A percentile compares a stretch with the other conserved stretches of the same genome.
phyloP scores from a whole-genome alignment of 164 flowering plant species.

The Tinospora cordifolia region DNA sequence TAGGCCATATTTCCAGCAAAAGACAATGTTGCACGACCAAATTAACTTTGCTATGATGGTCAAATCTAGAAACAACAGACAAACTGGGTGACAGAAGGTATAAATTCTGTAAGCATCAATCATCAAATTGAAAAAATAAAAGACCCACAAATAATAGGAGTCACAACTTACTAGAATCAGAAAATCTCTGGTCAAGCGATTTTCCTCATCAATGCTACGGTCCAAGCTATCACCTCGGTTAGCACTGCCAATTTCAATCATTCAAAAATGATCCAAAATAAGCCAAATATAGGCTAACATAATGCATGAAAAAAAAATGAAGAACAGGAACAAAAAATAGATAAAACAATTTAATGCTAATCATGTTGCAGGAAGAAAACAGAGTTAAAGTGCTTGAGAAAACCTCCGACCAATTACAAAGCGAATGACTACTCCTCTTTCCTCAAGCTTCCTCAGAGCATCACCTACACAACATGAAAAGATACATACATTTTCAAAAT shows the following conservation, averaged over 20 bases:
- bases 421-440: constrained; percentile 82
- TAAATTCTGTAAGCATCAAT: neutral
- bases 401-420: constrained; percentile 99
- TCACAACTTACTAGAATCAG: constrained; percentile 70
- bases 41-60: too few relatives aligned
- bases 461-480: constrained; percentile 45
- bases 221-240: constrained; percentile 99
- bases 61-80: neutral
- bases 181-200: constrained; percentile 60
- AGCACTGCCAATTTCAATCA: constrained; percentile 50
- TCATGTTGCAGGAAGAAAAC: neutral
- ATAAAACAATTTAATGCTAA: neutral
- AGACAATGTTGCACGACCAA: too few relatives aligned
- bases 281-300: neutral
- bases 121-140: neutral
- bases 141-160: neutral
- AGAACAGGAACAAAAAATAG: neutral
- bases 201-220: constrained; percentile 82
- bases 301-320: neutral
- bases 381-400: constrained; percentile 16
- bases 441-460: constrained; percentile 75
- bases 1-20: too few relatives aligned
- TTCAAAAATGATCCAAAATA: constrained; percentile 14
- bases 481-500: neutral
- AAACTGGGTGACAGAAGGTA: neutral